phyloP scores from a whole-genome alignment of 2,329 filamentous ascomycete genomes.

The Talaromyces marneffei region DNA sequence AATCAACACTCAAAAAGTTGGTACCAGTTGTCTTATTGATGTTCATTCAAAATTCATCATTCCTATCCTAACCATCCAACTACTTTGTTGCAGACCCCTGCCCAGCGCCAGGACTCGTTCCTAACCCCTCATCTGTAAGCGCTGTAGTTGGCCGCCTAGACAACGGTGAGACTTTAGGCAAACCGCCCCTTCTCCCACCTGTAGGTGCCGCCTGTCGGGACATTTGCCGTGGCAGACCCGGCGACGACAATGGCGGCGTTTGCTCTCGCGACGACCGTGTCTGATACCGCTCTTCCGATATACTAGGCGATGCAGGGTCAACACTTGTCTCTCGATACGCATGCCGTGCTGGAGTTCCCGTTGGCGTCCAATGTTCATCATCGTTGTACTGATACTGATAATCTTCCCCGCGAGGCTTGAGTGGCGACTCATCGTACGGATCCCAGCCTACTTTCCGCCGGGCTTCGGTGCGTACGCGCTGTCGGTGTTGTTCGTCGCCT shows the following conservation, averaged over 20 bases:
- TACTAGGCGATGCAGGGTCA: constrained; percentile 22
- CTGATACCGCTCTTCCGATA: constrained; percentile 21
- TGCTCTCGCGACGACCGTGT: constrained; percentile 27
- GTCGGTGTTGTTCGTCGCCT: constrained; percentile 55
- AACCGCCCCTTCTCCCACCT: neutral
- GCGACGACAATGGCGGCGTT: constrained; percentile 27
- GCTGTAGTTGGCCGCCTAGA: constrained; percentile 26
- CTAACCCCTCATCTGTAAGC: constrained; percentile 27
- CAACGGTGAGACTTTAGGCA: constrained; percentile 30
- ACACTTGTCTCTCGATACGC: constrained; percentile 20
- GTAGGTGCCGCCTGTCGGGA: constrained; percentile 7
- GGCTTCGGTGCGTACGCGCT: constrained; percentile 55
- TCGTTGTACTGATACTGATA: constrained; percentile 48
- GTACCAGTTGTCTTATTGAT: no score
- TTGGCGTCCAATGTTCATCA: constrained; percentile 17
- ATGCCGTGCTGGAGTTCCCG: constrained; percentile 22
- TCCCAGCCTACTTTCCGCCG: constrained; percentile 61
- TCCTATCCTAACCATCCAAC: neutral
- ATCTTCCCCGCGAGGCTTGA: constrained; percentile 62
- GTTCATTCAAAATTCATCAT: no score
- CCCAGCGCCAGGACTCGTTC: constrained; percentile 22
- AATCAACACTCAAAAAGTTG: neutral
- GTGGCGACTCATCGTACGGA: constrained; percentile 64
- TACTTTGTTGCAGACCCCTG: constrained; percentile 1
- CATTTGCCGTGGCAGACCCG: constrained; percentile 5